Evolutionary conservation across 495 filamentous ascomycete species (phyloP), one percentile per base, ranked within the genome.

Genomic region (Massariosphaeria phaeospora): DNA sequence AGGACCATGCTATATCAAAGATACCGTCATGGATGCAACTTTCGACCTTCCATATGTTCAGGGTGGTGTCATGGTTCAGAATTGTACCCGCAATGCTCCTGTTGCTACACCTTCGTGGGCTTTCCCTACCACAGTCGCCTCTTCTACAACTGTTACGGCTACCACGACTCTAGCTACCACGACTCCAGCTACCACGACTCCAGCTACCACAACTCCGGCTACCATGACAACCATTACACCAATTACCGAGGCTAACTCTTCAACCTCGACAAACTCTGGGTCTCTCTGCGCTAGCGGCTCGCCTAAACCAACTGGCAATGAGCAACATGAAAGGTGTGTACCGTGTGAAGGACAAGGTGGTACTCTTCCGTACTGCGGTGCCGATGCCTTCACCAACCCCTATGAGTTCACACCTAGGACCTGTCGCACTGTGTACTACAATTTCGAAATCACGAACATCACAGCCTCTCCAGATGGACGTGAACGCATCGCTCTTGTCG

Each of bases 391-490:
- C 38, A 69, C 67, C 36, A 58, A 70, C 49, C 56, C 58, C 42
- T 69, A 68, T 54, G 24, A 65, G 17, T 51, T 61, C 21, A 48
- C 50, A 8, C 68, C 68, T 6, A 67, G 65, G 35, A 72, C 69
- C n/a, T 70, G 69, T 59, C 50, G 30, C 10, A 65, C 57, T 10
- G 47, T 55, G 12, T 51, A 59, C 26, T 72, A 68, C 49, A 46
- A 42, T 47, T 66, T 67, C 35, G 50, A 56, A n/a, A 61, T 72
- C 18, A 62, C 53, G 5, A 65, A 72, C 48, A 51, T 43, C 11
- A 69, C 67, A 4, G 40, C 69, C 25, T 27, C 67, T 11, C 69
- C 69, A 4, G 68, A 72, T 51, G 69, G 69, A 35, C 39, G 69
- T 27, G 18, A 26, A 7, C 59, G 68, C 10, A 56, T 59, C 2